Percentiles rank a stretch among this genome's conserved stretches.
These are phyloP conservation scores for Penicillium steckii DNA, from an alignment of 495 filamentous ascomycete genomes.

Conservation along the genomic window DNA sequence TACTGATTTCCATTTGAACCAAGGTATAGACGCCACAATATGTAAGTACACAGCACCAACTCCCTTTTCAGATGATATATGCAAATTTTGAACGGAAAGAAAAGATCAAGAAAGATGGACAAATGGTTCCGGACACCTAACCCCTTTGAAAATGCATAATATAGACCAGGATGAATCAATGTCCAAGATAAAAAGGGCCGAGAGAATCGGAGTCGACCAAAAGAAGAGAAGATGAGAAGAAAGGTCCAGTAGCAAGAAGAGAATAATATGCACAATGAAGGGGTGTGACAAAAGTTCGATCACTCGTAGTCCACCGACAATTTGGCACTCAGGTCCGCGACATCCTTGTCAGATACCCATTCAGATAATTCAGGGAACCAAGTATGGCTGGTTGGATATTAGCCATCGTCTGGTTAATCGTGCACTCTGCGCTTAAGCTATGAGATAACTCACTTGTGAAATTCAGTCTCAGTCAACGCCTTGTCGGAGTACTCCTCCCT, in stretches of 20 bases:
- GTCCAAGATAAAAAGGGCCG: neutral
- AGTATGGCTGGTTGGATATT: constrained; percentile 28
- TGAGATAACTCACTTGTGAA: constrained; percentile 47
- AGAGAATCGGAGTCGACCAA: neutral
- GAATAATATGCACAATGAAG: constrained; percentile 5
- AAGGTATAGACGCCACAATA: constrained; percentile 1
- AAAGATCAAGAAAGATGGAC: neutral
- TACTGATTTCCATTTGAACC: neutral
- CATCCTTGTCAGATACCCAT: constrained; percentile 32
- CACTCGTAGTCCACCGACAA: constrained; percentile 28
- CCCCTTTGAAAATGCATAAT: constrained; percentile 7
- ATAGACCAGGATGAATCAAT: constrained; percentile 7
- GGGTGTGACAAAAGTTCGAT: neutral
- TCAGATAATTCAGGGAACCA: constrained; percentile 30
- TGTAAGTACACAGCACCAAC: neutral
- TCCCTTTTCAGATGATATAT: constrained; percentile 4
- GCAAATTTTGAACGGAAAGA: too few relatives aligned
- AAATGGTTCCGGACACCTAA: neutral
- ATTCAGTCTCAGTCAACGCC: constrained; percentile 50
- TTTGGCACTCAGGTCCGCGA: constrained; percentile 11
- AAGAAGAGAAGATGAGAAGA: constrained; percentile 4
- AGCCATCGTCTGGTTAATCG: constrained; percentile 3
- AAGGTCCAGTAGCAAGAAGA: neutral
- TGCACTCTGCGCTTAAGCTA: neutral
- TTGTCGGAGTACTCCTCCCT: constrained; percentile 55